Conservation (phyloP, 2,329 filamentous ascomycete genomes). For the Hypoxylon sp. region DNA sequence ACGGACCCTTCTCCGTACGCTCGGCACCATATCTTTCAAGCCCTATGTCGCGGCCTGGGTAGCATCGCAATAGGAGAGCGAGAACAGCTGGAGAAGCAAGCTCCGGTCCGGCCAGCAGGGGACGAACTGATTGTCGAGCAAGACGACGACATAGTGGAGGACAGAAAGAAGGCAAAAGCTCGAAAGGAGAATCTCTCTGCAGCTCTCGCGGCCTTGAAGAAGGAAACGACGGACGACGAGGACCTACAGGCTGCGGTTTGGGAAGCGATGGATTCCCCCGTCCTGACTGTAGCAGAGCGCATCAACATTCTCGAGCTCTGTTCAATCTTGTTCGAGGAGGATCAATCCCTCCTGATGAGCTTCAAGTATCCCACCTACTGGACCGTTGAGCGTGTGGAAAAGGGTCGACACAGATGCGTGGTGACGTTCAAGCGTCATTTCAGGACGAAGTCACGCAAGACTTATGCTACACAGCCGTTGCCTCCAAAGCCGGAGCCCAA, state of each 20-base stretch:
- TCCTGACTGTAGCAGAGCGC: constrained; percentile 58
- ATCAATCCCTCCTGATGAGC: constrained; percentile 55
- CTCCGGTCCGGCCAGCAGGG: constrained; percentile 39
- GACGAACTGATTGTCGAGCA: constrained; percentile 58
- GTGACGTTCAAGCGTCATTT: constrained; percentile 41
- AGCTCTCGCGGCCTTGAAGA: constrained; percentile 57
- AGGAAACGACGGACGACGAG: constrained; percentile 55
- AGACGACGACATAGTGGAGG: constrained; percentile 53
- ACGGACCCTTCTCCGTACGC: constrained; percentile 71
- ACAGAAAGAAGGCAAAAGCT: constrained; percentile 56
- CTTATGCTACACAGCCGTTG: constrained; percentile 32
- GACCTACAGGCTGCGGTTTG: constrained; percentile 57
- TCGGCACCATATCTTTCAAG: constrained; percentile 65
- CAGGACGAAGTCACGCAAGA: constrained; percentile 41
- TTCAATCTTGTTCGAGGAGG: constrained; percentile 58
- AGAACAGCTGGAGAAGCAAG: constrained; percentile 43
- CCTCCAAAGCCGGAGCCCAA: constrained; percentile 42
- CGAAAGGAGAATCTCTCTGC: constrained; percentile 57
- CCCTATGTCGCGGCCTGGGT: constrained; percentile 66
- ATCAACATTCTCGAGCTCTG: constrained; percentile 61
- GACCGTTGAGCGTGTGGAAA: constrained; percentile 47
- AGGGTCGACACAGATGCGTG: constrained; percentile 32
- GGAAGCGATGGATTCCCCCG: constrained; percentile 57
- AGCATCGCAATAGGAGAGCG: constrained; percentile 70
- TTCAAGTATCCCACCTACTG: constrained; percentile 58